Evolutionary conservation across 148 eudicot species (phyloP), one percentile per base, ranked within the genome.

Genomic region (Chenopodium formosanum): DNA sequence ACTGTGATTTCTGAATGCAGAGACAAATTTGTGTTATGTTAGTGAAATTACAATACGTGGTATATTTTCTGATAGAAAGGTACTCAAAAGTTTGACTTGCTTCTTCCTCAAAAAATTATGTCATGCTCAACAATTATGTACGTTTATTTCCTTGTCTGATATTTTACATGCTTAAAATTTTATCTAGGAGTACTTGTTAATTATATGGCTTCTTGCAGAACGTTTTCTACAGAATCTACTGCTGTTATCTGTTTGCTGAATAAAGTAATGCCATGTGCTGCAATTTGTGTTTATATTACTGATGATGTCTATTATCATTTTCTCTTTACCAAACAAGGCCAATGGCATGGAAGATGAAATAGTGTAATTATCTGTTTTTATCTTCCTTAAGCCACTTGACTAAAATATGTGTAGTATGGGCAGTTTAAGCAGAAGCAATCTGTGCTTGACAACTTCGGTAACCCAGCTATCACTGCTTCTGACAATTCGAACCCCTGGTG

Each of bases 401-500:
- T 89, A 78, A 90, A 78, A 60, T 23, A 64, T 14, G 37, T 70
- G 37, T 82, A 79, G 75, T 83, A 78, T 84, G 86, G 82, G 81
- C 95, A 94, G 99, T 96, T 89, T 80, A 94, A 87, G 89, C 98
- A 94, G 88, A 92, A 86, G 91, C 88, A 40, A 62, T 58, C 92
- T 4, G 86, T 89, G 76, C 78, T 85, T 72, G 93, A 90, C 88
- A 88, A 90, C 77, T 88, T 75, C 71, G 93, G 97, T 77, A 92
- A 84, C 74, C 97, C 98, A 44, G 79, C 85, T 47, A 47, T 92
- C 80, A 90, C 99, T 76, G 86, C 90, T 68, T 50, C 84, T 44
- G 94, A 89, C 84, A 79, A 80, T 74, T 94, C 98, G 32, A 96
- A 96, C 84, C 99, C 98, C 2, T 96, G 99, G 99, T 96, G 97